Evolutionary conservation across 768 basidiomycete genomes (phyloP), one percentile per base, ranked within the genome.

Genomic region (Boletellus sp.): DNA sequence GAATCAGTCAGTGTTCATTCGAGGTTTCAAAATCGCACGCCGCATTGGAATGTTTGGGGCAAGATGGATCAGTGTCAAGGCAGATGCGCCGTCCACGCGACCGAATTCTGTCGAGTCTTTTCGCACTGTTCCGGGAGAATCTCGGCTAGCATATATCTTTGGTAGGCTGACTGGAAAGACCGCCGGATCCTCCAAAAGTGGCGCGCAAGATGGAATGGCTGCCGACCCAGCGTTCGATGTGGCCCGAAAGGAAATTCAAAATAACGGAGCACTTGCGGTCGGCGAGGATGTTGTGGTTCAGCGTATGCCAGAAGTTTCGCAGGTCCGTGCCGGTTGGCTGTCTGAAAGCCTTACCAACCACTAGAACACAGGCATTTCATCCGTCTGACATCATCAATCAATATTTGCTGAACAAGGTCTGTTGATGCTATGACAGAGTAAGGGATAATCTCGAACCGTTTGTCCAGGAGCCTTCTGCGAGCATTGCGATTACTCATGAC

Each of bases 1-100:
- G 10, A 63, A 65, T 22, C 63, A 65, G 36, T 39, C 49, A 3
- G 50, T 63, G n/a, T 64, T 62, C 35, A 54, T 64, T 11, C 51
- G 51, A 2, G 62, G 62, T 11, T 60, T 58, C 42, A 60, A 60
- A 36, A 42, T 60, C 7, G 45, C 46, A 7, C 38, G 40, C 11
- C 38, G 53, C 7, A 39, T 36, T 1, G 50, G 52, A 3, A 23
- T 41, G 9, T 39, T 45, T 0, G 38, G 45, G 33, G n/a, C 31
- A 4, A 65, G 12, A 22, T 13, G 46, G 31, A 44, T 47, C 28
- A 34, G 26, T 1, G 46, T 50, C 31, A 47, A 37, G 33, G 42
- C 46, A 3, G 39, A 40, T 16, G 13, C 16, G n/a, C 48, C 52
- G 16, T 39, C 42, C 2, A 32, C 52, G 1, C 24, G 41, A 24